Conservation (phyloP, 2,329 filamentous ascomycete genomes). For the Aspergillus latus region DNA sequence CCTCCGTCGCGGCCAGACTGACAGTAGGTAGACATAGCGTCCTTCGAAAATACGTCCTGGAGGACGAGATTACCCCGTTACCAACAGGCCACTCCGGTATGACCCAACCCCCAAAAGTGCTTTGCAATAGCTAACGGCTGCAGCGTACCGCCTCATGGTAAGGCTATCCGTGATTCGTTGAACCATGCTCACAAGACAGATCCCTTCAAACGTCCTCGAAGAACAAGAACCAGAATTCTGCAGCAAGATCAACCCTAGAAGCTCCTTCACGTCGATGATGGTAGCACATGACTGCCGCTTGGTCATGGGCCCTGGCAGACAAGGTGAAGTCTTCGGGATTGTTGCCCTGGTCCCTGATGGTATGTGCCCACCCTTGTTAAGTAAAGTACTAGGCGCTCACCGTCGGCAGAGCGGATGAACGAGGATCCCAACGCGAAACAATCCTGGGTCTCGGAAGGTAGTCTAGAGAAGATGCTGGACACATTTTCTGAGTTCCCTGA, state of each 20-base stretch:
- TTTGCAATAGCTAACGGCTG: not conserved
- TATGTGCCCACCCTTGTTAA: not conserved
- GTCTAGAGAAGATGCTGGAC: constrained; percentile 11
- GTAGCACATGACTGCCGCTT: constrained; percentile 44
- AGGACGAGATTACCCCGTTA: not conserved
- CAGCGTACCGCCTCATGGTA: constrained; percentile 11
- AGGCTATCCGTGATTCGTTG: not conserved
- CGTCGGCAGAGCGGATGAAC: not conserved
- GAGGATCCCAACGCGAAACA: not conserved
- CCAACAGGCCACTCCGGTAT: constrained; percentile 11
- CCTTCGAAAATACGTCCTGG: constrained; percentile 2
- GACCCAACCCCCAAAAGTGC: not conserved
- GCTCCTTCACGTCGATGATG: constrained; percentile 49
- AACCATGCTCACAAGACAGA: constrained; percentile 1
- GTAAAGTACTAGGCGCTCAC: not conserved
- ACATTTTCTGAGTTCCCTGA: constrained; percentile 13
- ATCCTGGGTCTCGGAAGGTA: constrained; percentile 12
- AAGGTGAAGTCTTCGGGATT: constrained; percentile 45
- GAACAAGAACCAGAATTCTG: constrained; percentile 21
- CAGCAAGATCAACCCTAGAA: constrained; percentile 37
- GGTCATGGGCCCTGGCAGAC: constrained; percentile 50
- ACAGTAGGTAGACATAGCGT: constrained; percentile 4
- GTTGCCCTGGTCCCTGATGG: constrained; percentile 47
- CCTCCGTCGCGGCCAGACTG: not conserved
- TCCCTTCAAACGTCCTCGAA: not conserved